These are phyloP conservation scores for Septoria linicola DNA, from an alignment of 2,329 filamentous ascomycete genomes.

Conservation along the genomic window DNA sequence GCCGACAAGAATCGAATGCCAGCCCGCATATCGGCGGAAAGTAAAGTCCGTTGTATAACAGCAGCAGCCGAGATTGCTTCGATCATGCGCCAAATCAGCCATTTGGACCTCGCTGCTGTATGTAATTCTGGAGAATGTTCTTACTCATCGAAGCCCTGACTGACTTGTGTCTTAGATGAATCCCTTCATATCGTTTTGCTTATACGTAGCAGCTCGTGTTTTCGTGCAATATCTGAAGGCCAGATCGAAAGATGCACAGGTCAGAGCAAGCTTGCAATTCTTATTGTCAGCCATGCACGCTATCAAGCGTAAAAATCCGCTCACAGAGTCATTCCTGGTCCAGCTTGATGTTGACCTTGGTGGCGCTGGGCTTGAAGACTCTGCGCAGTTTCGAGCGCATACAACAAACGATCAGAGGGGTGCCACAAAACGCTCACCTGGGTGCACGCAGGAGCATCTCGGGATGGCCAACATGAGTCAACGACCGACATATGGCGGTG, in stretches of 20 bases:
- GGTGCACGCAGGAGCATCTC: constrained; percentile 24
- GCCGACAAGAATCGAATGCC: constrained; percentile 84
- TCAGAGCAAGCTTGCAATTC: constrained; percentile 80
- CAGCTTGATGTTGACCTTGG: constrained; percentile 92
- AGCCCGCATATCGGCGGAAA: constrained; percentile 75
- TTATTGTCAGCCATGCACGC: constrained; percentile 87
- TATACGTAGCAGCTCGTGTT: constrained; percentile 92
- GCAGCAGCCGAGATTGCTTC: constrained; percentile 90
- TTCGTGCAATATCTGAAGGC: constrained; percentile 97
- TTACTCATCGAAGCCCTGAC: constrained; percentile 63
- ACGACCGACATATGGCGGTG: constrained; percentile 27
- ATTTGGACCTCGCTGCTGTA: constrained; percentile 71
- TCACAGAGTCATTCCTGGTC: constrained; percentile 91
- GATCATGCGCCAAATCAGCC: constrained; percentile 93
- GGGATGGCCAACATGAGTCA: constrained; percentile 10
- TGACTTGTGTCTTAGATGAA: constrained; percentile 60
- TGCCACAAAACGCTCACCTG: constrained; percentile 14
- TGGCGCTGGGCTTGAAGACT: constrained; percentile 59
- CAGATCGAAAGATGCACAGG: constrained; percentile 78
- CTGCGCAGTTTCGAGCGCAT: constrained; percentile 26
- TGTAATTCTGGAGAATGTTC: too few species aligned
- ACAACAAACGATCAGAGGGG: constrained; percentile 11
- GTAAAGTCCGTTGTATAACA: constrained; percentile 88
- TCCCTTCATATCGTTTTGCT: constrained; percentile 89
- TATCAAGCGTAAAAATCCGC: constrained; percentile 79